These are phyloP conservation scores for Glycine tomentella DNA, from an alignment of 306 rosid species.

Conservation along the genomic window DNA sequence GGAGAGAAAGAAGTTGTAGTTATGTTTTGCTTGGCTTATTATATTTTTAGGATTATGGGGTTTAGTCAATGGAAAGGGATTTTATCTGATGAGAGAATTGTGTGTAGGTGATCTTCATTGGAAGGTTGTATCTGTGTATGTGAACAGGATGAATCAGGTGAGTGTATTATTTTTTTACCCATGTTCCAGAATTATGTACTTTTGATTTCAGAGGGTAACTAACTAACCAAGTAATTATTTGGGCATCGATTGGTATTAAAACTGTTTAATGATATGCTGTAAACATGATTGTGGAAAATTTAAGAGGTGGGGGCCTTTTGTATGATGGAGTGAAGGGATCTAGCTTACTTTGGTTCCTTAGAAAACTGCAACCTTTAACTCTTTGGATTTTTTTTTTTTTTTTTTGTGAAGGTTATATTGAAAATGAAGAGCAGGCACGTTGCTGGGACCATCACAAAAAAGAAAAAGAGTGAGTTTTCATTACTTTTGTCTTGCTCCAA, in stretches of 20 bases:
- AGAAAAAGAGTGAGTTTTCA: constrained; percentile 94
- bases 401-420: constrained; percentile 83
- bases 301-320: constrained; percentile 42
- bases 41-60: too few species aligned
- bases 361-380: constrained; percentile 47
- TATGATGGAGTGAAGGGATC: constrained; percentile 55
- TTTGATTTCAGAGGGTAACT: constrained; percentile 6
- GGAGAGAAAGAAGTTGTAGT: neutral
- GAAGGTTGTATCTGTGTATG: constrained; percentile 92
- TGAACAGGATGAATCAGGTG: constrained; percentile 82
- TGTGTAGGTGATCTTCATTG: constrained; percentile 95
- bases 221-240: constrained; percentile 52
- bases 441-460: constrained; percentile 98
- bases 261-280: constrained; percentile 46
- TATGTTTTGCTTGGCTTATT: neutral
- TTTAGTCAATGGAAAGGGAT: neutral
- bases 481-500: constrained; percentile 70
- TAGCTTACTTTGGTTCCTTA: constrained; percentile 44
- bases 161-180: neutral
- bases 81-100: constrained; percentile 26
- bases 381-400: constrained; percentile 46
- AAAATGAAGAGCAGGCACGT: constrained; percentile 99
- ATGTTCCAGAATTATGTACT: neutral
- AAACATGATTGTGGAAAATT: constrained; percentile 54
- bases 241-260: constrained; percentile 51